Evolutionary conservation across 345 rosid species (phyloP).

Genomic region (Arabis alpina): DNA sequence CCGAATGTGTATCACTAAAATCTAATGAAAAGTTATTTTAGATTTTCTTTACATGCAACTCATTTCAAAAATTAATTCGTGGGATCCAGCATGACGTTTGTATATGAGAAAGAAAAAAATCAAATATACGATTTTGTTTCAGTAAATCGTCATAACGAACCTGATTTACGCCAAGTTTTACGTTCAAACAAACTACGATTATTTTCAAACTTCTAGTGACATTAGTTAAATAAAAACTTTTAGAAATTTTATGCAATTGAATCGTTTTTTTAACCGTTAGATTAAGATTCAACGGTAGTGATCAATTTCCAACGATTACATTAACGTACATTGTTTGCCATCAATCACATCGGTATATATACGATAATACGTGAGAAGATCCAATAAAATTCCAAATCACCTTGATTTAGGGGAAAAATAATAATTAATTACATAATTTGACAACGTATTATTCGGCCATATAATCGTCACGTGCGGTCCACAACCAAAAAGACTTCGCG

Average conservation of each 20-base stretch:
- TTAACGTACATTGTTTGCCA: constrained; percentile 42
- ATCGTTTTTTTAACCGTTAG: constrained; percentile 32
- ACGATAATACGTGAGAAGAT: constrained; percentile 4
- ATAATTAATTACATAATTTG: background rate
- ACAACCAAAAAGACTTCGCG: constrained; percentile 6
- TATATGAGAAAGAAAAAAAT: background rate
- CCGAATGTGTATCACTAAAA: background rate
- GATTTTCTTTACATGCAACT: background rate
- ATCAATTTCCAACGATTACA: constrained; percentile 42
- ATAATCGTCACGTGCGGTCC: constrained; percentile 30
- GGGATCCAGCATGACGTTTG: background rate
- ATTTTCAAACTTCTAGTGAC: constrained; percentile 19
- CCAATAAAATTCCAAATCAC: constrained; percentile 19
- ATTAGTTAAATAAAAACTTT: background rate
- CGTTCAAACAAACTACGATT: constrained; percentile 12
- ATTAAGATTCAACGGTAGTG: constrained; percentile 20
- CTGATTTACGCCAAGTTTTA: constrained; percentile 45
- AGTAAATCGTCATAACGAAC: constrained; percentile 31
- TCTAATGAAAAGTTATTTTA: background rate
- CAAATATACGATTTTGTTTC: background rate
- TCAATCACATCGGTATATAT: constrained; percentile 14
- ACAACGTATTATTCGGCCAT: constrained; percentile 5
- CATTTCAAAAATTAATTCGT: background rate
- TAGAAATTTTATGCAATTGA: background rate
- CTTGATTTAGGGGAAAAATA: constrained; percentile 22